phyloP scores from a whole-genome alignment of 1,284 basidiomycete species.

The Cerioporus squamosus region DNA sequence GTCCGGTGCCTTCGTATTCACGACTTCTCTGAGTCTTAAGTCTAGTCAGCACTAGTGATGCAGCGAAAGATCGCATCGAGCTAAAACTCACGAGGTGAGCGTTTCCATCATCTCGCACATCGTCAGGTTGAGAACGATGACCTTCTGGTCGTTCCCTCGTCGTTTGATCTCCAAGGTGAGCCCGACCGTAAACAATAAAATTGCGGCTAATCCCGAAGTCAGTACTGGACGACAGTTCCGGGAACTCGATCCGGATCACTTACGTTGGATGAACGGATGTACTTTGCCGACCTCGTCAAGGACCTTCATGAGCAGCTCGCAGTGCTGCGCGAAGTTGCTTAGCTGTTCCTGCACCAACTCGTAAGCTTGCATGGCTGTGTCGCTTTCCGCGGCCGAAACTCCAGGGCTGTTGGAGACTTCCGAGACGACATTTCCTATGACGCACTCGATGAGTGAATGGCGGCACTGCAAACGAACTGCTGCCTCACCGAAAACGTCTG shows the following conservation, averaged over 20 bases:
- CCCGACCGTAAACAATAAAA: background rate
- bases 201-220: background rate
- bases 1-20: background rate
- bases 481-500: background rate
- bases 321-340: background rate
- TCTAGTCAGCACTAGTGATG: background rate
- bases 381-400: background rate
- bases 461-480: too few relatives aligned
- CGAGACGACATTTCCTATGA: background rate
- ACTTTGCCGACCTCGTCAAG: background rate
- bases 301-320: background rate
- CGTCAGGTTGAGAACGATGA: background rate
- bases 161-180: background rate
- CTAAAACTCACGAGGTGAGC: background rate
- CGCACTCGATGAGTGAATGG: too few relatives aligned
- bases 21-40: background rate
- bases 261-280: background rate
- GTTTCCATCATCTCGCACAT: background rate
- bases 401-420: background rate
- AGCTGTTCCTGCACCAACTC: background rate
- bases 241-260: background rate
- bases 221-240: too few relatives aligned
- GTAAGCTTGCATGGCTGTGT: background rate
- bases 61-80: background rate
- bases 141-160: background rate